phyloP scores from a whole-genome alignment of 2,329 filamentous ascomycete species.

The Colletotrichum acutatum region DNA sequence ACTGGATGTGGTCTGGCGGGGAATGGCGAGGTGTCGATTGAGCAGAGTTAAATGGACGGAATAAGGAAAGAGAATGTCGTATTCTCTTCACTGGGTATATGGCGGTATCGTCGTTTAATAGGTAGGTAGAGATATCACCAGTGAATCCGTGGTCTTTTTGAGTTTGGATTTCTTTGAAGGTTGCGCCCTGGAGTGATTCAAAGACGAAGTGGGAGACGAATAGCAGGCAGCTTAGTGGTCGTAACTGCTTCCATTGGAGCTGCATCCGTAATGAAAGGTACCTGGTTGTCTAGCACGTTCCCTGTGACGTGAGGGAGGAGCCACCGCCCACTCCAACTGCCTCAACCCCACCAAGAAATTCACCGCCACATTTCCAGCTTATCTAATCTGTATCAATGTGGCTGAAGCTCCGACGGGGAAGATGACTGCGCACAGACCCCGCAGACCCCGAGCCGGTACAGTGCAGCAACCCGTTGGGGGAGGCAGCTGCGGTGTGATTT shows the following conservation, averaged over 20 bases:
- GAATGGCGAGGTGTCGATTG: background rate
- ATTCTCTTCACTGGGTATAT: background rate
- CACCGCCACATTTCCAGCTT: background rate
- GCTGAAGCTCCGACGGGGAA: background rate
- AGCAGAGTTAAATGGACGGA: background rate
- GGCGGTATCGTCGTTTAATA: background rate
- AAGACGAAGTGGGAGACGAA: background rate
- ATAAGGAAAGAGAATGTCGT: too few species aligned
- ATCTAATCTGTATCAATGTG: background rate
- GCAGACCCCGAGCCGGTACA: background rate
- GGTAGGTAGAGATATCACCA: background rate
- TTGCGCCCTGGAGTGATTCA: background rate
- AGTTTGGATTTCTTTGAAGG: background rate
- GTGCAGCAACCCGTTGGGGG: background rate
- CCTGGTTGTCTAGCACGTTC: constrained; percentile 27
- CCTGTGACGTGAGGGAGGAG: constrained; percentile 33
- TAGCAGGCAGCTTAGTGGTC: constrained; percentile 31
- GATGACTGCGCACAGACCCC: background rate
- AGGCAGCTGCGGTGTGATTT: constrained; percentile 24
- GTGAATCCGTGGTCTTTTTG: background rate
- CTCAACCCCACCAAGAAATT: background rate
- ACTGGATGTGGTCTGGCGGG: background rate
- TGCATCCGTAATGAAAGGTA: constrained; percentile 9
- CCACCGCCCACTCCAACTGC: background rate
- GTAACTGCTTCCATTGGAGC: constrained; percentile 29